Evolutionary conservation across 2,329 filamentous ascomycete genomes (phyloP).

Genomic region (Fusarium sp.): DNA sequence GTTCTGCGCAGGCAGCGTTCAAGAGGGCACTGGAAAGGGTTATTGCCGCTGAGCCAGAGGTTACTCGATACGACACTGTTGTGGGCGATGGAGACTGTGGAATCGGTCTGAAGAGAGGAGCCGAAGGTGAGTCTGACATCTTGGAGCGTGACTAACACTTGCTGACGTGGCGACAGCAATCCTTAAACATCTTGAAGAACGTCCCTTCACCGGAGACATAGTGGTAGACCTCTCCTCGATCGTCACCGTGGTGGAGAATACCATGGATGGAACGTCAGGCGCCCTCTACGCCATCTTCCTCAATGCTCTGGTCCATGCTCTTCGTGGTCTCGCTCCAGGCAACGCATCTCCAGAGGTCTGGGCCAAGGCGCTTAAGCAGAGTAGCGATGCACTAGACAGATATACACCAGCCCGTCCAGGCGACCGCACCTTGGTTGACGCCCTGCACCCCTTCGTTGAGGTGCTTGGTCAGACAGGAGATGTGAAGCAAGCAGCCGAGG

Average conservation of each 20-base stretch:
- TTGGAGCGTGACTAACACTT: neutral
- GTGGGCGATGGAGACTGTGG: constrained; percentile 94
- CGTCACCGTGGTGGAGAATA: constrained; percentile 66
- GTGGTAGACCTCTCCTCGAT: constrained; percentile 66
- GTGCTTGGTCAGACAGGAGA: constrained; percentile 74
- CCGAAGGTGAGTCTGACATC: constrained; percentile 68
- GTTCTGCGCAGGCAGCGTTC: constrained; percentile 63
- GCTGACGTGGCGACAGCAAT: constrained; percentile 57
- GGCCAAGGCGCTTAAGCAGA: constrained; percentile 77
- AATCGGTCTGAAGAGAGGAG: constrained; percentile 85
- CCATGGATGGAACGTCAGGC: constrained; percentile 73
- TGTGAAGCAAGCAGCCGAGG: constrained; percentile 78
- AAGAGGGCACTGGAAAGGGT: constrained; percentile 70
- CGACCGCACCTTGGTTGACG: constrained; percentile 91
- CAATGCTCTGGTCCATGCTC: constrained; percentile 80
- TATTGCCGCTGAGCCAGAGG: constrained; percentile 75
- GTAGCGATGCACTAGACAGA: constrained; percentile 76
- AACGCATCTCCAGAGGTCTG: constrained; percentile 57
- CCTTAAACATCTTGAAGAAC: constrained; percentile 61
- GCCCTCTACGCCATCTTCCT: constrained; percentile 84
- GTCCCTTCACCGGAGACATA: constrained; percentile 62
- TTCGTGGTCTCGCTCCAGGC: constrained; percentile 58
- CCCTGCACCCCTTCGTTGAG: constrained; percentile 87
- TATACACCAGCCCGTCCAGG: constrained; percentile 93
- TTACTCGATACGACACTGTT: constrained; percentile 82